These are phyloP conservation scores for Aureobasidium lini DNA, from an alignment of 2,329 filamentous ascomycete genomes.

Conservation along the genomic window DNA sequence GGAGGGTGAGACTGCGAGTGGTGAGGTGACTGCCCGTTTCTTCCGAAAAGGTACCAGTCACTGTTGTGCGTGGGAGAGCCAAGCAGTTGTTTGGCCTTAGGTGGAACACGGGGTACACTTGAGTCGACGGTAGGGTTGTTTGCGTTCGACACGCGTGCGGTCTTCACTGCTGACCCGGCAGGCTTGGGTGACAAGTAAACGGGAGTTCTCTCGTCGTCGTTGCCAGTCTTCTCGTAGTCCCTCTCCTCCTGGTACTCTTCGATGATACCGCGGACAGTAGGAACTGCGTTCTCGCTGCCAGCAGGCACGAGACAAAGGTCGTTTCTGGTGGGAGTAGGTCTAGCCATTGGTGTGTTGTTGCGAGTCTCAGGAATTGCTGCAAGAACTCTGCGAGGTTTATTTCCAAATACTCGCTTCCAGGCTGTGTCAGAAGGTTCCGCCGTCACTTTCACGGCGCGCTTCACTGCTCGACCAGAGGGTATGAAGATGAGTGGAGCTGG, in stretches of 20 bases:
- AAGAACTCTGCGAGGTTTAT: neutral
- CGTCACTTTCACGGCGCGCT: neutral
- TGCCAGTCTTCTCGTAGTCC: constrained; percentile 23
- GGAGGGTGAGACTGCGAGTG: neutral
- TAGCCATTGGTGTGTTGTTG: neutral
- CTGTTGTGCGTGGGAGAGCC: constrained; percentile 7
- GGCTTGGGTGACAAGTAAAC: constrained; percentile 16
- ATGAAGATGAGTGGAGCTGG: neutral
- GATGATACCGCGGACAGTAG: constrained; percentile 32
- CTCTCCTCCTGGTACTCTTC: constrained; percentile 32
- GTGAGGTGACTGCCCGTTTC: neutral
- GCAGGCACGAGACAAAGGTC: constrained; percentile 22
- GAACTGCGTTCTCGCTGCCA: constrained; percentile 21
- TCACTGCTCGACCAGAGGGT: neutral
- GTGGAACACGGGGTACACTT: neutral
- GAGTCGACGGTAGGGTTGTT: neutral
- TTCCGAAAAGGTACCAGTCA: neutral
- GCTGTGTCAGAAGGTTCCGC: neutral
- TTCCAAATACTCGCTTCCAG: neutral
- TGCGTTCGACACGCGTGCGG: neutral
- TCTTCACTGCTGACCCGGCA: neutral
- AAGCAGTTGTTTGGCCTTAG: constrained; percentile 8
- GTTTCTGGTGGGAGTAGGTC: neutral
- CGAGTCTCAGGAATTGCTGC: neutral
- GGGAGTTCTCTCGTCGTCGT: constrained; percentile 26